Evolutionary conservation across 2,329 filamentous ascomycete species (phyloP), one percentile per base, ranked within the genome.

Genomic region (Cladosporium sphaerospermum): DNA sequence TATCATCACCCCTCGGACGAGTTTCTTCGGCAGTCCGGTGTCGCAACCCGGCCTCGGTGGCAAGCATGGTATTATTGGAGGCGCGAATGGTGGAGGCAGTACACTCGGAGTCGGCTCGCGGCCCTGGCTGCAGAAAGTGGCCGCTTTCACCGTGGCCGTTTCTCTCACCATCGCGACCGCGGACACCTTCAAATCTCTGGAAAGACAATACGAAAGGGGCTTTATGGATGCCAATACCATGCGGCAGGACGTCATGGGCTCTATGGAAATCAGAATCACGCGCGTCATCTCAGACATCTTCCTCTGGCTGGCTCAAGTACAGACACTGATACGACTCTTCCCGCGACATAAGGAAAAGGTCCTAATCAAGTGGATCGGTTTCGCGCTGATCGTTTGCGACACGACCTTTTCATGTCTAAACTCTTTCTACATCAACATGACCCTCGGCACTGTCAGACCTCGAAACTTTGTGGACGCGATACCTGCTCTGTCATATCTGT

Each of bases 351-450:
- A 95, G 65, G 93, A 99, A 72, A 97, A 97, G 73, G 85, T 97
- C 49, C 88, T 97, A 60, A 99, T 99, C 73, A 97, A 97, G 73
- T 99, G 92, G 92, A 89, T 92, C 13, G 93, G 92, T 1, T 96
- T 97, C 67, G 90, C 87, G 3, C 80, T 99, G 54, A 96, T 99
- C 64, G 82, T 89, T 0, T 79, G 96, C 55, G 92, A 97, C 67
- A 85, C 92, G 41, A 83, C 91, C 9, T 99, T 99, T 69, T 91
- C 87, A 64, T 89, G 87, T 45, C 80, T 97, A 54, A 95, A 96
- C 75, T 93, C 88, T 64, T 97, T 97, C 65, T 69, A 81, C 48
- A 78, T 80, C 31, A 74, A 80, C 48, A 75, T 79, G 33, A 37
- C 48, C 14, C 28, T 51, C 9, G 78, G 73, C 45, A 77, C 78